Percentiles rank a stretch among this genome's conserved stretches.
phyloP scores from a whole-genome alignment of 2,329 filamentous ascomycete species.

The Neofusicoccum cordaticola region DNA sequence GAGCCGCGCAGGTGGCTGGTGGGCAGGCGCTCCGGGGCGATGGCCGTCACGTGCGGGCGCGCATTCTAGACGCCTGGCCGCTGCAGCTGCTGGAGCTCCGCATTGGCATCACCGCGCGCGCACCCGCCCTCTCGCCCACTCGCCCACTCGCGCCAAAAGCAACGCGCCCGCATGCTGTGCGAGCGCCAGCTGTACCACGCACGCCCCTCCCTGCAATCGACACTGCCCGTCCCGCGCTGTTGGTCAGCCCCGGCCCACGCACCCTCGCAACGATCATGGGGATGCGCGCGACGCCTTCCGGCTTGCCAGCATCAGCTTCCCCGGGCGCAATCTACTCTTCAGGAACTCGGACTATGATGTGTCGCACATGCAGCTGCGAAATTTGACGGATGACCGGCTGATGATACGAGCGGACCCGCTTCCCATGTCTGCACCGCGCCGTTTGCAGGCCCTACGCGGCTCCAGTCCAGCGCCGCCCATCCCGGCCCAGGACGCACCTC shows the following conservation, averaged over 20 bases:
- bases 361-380: constrained; percentile 1
- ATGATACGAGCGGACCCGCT: constrained; percentile 1
- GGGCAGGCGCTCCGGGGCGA: background rate
- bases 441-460: constrained; percentile 3
- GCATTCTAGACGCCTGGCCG: background rate
- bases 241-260: background rate
- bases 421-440: background rate
- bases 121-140: no score
- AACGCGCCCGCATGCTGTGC: constrained; percentile 6
- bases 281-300: background rate
- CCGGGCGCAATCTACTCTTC: constrained; percentile 11
- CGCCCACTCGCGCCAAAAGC: background rate
- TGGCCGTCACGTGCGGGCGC: background rate
- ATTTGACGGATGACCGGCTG: constrained; percentile 14
- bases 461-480: background rate
- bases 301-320: constrained; percentile 10
- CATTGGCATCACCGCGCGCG: background rate
- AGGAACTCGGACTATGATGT: background rate
- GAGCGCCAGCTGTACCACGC: background rate
- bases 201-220: background rate
- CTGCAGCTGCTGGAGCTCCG: background rate
- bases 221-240: constrained; percentile 2
- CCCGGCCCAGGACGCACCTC: background rate
- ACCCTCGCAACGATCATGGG: constrained; percentile 4
- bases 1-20: no score